Conservation (phyloP, 2,329 filamentous ascomycete genomes). For the Claviceps quebecensis region DNA sequence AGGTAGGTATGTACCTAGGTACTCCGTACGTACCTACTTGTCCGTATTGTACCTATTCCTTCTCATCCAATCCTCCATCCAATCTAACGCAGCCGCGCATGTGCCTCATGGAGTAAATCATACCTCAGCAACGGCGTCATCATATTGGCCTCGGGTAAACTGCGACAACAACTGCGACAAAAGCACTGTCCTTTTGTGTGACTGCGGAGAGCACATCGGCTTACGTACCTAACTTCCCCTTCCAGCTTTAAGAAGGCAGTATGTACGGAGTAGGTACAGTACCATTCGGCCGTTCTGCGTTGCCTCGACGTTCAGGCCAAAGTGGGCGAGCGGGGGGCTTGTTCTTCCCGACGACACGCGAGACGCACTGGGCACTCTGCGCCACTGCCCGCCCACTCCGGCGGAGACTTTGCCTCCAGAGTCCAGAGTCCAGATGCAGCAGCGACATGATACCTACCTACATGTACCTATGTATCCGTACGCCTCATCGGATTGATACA, state of each 20-base stretch:
- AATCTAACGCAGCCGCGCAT: not conserved
- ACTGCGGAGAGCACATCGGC: not conserved
- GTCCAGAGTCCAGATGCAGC: no score
- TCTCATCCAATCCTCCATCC: no score
- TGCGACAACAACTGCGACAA: not conserved
- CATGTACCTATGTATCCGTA: no score
- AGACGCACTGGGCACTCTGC: slow-evolving; percentile 1
- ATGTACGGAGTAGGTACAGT: no score
- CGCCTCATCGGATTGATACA: no score
- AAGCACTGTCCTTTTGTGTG: not conserved
- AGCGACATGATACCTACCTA: no score
- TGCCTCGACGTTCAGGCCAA: not conserved
- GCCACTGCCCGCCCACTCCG: not conserved
- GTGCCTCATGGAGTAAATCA: not conserved
- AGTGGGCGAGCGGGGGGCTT: not conserved
- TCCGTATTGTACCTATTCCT: no score
- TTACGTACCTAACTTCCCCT: not conserved
- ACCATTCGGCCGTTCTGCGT: not conserved
- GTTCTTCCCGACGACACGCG: not conserved
- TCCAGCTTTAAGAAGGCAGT: no score
- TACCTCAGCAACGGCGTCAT: not conserved
- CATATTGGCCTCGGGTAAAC: not conserved
- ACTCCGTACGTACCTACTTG: no score
- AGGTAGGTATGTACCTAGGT: no score
- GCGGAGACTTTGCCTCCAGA: not conserved